A percentile compares a stretch with the other conserved stretches of the same genome.
phyloP scores from a whole-genome alignment of 768 basidiomycete genomes.

The Coprinopsis marcescibilis region DNA sequence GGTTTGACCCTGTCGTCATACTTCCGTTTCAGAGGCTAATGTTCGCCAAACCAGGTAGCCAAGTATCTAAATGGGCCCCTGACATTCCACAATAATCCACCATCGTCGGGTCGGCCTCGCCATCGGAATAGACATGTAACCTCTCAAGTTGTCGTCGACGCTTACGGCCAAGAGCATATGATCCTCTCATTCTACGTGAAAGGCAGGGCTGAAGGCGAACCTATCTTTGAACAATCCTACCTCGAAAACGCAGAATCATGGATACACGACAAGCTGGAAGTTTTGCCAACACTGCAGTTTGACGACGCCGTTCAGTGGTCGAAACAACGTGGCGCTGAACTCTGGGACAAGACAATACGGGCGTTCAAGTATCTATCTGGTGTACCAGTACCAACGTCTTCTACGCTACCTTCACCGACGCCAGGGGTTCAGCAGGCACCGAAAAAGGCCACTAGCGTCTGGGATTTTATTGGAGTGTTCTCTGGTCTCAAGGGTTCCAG shows the following conservation, averaged over 20 bases:
- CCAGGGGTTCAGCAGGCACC: constrained; percentile 21
- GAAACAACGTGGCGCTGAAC: constrained; percentile 32
- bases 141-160: constrained; percentile 70
- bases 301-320: constrained; percentile 49
- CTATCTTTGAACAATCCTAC: constrained; percentile 35
- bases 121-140: constrained; percentile 80
- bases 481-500: constrained; percentile 46
- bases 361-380: constrained; percentile 75
- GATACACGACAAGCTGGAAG: constrained; percentile 32
- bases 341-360: constrained; percentile 46
- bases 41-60: constrained; percentile 43
- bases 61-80: constrained; percentile 65
- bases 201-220: constrained; percentile 41
- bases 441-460: constrained; percentile 34
- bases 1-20: constrained; percentile 22
- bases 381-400: constrained; percentile 37
- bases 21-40: not conserved
- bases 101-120: constrained; percentile 66
- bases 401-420: constrained; percentile 25
- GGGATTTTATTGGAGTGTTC: constrained; percentile 64
- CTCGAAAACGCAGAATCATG: constrained; percentile 38
- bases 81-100: constrained; percentile 77
- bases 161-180: constrained; percentile 75
- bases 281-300: constrained; percentile 46
- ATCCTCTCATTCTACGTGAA: constrained; percentile 79